phyloP scores from a whole-genome alignment of 768 basidiomycete species.

The Boletus vermiculosoides region DNA sequence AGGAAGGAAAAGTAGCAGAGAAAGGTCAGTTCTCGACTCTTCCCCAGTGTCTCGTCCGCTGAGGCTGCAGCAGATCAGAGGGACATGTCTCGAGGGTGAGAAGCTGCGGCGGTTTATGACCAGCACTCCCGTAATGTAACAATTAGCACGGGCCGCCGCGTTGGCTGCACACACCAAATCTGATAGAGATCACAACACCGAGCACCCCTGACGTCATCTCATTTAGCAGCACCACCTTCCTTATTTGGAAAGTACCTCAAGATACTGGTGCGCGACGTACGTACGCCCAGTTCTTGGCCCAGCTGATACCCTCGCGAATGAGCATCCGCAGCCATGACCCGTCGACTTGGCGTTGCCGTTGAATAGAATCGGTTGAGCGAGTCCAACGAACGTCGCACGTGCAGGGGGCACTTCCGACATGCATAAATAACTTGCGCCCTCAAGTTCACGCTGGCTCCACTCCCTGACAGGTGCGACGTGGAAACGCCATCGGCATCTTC shows the following conservation, averaged over 20 bases:
- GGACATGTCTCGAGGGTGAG: not conserved
- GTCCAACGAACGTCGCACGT: not conserved
- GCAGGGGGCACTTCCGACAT: not conserved
- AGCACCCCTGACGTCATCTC: conserved; percentile 26
- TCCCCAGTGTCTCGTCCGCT: not conserved
- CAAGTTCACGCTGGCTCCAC: not conserved
- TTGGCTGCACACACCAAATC: not conserved
- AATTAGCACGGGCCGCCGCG: not conserved
- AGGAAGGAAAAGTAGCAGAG: not conserved
- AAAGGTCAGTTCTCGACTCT: not conserved
- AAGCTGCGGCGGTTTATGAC: conserved; percentile 3
- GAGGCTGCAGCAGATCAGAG: not conserved
- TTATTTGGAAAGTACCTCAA: not conserved
- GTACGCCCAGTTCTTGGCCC: not conserved
- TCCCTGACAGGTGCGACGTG: not conserved
- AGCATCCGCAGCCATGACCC: not conserved
- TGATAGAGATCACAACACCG: not conserved
- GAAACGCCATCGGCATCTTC: not conserved
- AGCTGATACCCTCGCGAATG: not conserved
- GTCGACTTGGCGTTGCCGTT: not conserved
- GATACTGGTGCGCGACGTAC: not conserved
- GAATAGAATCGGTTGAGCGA: not conserved
- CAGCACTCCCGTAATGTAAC: conserved; percentile 3
- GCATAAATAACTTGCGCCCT: conserved; percentile 6
- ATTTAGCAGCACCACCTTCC: conserved; percentile 14